Conservation (phyloP, 805 yeast genomes). For the Hyphopichia homilentoma region DNA sequence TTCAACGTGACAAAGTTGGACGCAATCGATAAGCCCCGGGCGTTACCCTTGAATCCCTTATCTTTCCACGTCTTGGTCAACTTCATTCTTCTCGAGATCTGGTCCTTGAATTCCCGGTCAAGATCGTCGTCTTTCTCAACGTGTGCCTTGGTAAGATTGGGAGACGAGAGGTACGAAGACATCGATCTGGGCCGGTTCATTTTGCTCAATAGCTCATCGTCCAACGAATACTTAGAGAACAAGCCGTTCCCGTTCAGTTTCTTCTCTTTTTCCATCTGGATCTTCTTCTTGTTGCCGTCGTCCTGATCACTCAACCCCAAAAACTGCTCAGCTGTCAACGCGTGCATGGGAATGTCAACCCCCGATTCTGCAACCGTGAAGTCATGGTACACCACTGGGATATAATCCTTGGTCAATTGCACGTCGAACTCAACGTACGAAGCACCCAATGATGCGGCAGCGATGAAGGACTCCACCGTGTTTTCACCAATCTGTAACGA, state of each 20-base stretch:
- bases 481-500: slow-evolving; percentile 93
- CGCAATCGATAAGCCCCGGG: slow-evolving; percentile 84
- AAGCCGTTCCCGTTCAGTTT: not conserved
- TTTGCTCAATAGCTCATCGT: slow-evolving; percentile 33
- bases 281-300: slow-evolving; percentile 7
- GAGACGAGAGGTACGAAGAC: slow-evolving; percentile 34
- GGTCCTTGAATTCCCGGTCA: slow-evolving; percentile 37
- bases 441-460: slow-evolving; percentile 95
- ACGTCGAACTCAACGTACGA: slow-evolving; percentile 96
- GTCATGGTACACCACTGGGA: slow-evolving; percentile 94
- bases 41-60: slow-evolving; percentile 88
- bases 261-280: slow-evolving; percentile 10
- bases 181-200: slow-evolving; percentile 35
- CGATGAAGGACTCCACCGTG: slow-evolving; percentile 90
- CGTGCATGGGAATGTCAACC: slow-evolving; percentile 94
- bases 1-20: slow-evolving; percentile 86
- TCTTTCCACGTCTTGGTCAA: slow-evolving; percentile 84
- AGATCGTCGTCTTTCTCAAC: slow-evolving; percentile 25
- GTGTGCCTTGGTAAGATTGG: slow-evolving; percentile 9
- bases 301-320: slow-evolving; percentile 45
- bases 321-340: slow-evolving; percentile 85
- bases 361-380: slow-evolving; percentile 94
- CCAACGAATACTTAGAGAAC: slow-evolving; percentile 20
- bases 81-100: slow-evolving; percentile 63
- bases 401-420: slow-evolving; percentile 84